Base-by-base conservation (phyloP, 176 grass and related monocot genomes). In the Oryza officinalis region DNA sequence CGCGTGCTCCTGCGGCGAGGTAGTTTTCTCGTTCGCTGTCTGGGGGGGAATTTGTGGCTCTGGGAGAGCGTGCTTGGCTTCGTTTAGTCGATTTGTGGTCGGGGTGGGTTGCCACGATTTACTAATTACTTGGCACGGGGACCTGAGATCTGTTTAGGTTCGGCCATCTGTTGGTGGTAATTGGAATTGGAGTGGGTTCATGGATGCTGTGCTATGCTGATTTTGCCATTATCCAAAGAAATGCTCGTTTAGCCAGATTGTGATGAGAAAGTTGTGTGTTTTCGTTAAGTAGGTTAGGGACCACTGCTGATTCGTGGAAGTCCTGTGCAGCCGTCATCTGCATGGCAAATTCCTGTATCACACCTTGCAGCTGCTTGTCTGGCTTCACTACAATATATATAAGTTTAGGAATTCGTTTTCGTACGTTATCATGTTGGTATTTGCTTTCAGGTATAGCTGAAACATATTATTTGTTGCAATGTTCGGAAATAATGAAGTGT, bases 71-170 rank as follows among this genome's bases (percentile, higher is more conserved):
- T 49, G 40, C n/a, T 78, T 73, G 23, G 38, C 71, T 65, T 10
- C 4, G 30, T 10, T 25, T 30, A 1, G 38, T 15, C n/a, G 63
- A 65, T 70, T 86, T 14, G 33, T 76, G 3, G 44, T 49, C 18
- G 54, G 18, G 1, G 6, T 23, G 31, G 28, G 46, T n/a, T 18
- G 28, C 13, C 72, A 66, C 15, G 46, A 35, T 69, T 45, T 27
- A 17, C 14, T 15, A 45, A 63, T 45, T 46, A 17, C 22, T 15
- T 18, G 23, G 12, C 52, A 40, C 6, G 50, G 31, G 43, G 77
- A 49, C n/a, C 15, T 13, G 63, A 80, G 80, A 80, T 80, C 80
- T 75, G 50, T 72, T 32, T 64, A 27, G 10, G 50, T 54, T 46
- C 18, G 64, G 28, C 38, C 63, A 83, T 83, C 37, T 79, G 60